Conservation (phyloP, 208 protist species). For the Leishmania arabica region DNA sequence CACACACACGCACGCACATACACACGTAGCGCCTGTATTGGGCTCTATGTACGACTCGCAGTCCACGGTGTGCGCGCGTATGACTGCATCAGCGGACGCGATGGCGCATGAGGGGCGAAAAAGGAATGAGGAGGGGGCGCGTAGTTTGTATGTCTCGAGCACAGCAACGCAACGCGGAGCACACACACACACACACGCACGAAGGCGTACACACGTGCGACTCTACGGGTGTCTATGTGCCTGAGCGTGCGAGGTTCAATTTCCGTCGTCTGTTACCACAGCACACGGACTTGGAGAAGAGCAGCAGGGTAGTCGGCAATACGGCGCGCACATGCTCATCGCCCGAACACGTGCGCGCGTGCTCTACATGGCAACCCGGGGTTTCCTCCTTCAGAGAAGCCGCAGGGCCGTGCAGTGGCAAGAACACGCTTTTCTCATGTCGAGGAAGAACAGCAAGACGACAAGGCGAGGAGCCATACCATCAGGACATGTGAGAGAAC, state of each 20-base stretch:
- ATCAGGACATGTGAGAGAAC: not conserved
- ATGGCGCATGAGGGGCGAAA: not conserved
- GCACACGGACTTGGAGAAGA: not conserved
- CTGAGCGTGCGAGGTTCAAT: not conserved
- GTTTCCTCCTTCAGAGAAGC: not conserved
- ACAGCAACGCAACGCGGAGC: no score
- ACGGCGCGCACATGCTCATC: not conserved
- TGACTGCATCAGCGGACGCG: not conserved
- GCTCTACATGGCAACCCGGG: not conserved
- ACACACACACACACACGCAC: not conserved
- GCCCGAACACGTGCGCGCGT: not conserved
- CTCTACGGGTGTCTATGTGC: not conserved
- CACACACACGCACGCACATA: not conserved
- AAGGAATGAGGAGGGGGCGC: not conserved
- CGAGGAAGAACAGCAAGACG: not conserved
- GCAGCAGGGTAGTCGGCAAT: not conserved
- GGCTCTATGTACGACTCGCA: no score
- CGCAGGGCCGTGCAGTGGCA: not conserved
- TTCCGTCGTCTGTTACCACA: not conserved
- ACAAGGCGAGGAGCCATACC: not conserved
- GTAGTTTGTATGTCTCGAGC: not conserved
- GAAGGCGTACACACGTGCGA: not conserved
- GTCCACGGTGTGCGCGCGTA: not conserved
- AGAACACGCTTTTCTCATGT: not conserved
- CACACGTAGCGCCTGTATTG: not conserved